phyloP scores from a whole-genome alignment of 2,329 filamentous ascomycete species.

The Paraconiothyrium brasiliense region DNA sequence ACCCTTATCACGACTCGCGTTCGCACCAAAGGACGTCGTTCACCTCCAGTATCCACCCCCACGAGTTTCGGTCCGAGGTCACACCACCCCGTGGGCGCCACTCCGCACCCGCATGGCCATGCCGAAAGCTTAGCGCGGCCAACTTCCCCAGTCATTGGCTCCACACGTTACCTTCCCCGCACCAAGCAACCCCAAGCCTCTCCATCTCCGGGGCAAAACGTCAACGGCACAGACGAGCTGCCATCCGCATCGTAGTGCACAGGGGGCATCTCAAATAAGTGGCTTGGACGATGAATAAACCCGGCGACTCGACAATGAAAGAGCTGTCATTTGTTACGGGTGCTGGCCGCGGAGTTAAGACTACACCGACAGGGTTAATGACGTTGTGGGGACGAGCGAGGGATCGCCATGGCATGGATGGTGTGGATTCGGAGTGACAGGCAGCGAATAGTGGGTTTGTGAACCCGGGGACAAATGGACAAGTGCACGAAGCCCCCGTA shows the following conservation, averaged over 20 bases:
- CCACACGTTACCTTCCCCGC: constrained; percentile 13
- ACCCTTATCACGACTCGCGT: neutral
- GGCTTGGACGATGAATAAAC: neutral
- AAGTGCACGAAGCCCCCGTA: neutral
- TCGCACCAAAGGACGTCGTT: neutral
- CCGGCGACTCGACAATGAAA: neutral
- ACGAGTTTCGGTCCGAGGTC: constrained; percentile 11
- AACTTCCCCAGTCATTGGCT: constrained; percentile 11
- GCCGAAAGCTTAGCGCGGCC: constrained; percentile 19
- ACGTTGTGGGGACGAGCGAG: constrained; percentile 1
- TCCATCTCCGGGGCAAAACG: constrained; percentile 6
- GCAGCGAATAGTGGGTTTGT: constrained; percentile 5
- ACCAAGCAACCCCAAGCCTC: constrained; percentile 11
- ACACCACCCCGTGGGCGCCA: neutral
- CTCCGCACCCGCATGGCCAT: neutral
- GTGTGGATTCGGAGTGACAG: constrained; percentile 2
- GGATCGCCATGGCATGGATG: neutral
- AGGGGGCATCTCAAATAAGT: neutral
- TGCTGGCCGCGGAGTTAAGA: neutral
- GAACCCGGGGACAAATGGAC: neutral
- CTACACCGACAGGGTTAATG: neutral
- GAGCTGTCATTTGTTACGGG: neutral
- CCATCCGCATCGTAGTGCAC: constrained; percentile 7
- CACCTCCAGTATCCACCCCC: neutral
- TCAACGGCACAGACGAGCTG: constrained; percentile 13